Evolutionary conservation across 352 stramenopile genomes (phyloP), one percentile per base, ranked within the genome.

Genomic region (Globisporangium emineosum): DNA sequence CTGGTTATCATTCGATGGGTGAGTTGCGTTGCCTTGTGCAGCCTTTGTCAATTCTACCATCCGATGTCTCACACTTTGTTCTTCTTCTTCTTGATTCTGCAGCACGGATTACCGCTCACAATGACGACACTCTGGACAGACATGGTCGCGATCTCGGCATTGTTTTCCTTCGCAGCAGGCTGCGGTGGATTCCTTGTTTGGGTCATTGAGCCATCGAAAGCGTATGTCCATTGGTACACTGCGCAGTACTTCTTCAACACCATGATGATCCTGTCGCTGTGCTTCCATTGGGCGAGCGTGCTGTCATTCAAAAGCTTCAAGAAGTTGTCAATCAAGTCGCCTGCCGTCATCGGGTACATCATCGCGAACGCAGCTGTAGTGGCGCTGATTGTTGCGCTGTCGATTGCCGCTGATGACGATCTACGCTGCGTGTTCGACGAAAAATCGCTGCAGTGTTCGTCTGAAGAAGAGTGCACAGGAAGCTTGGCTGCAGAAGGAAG

Each of bases 221-320:
- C 83, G 5, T 96, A 90, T 42, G 83, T 94, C 29, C 87, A 93
- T 59, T 91, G 86, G 79, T 91, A 89, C 62, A 86, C 85, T 23
- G 82, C 81, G 8, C 87, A 96, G 73, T 96, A 93, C 59, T 93
- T 93, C 63, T 96, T 96, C 72, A 93, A 90, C 66, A 87, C 79
- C 7, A 76, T 89, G 21, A 96, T 94, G 85, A 88, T 96, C 65
- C 52, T 96, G 62, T 90, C 87, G 64, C 56, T 96, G n/a, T 94
- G 87, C 58, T 96, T 96, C 60, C 87, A 96, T 63, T 96, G 80
- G 83, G 80, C 84, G 5, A 89, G 81, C 37, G 87, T 95, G 12
- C 68, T 96, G 15, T 88, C 85, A 13, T 91, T 94, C 69, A 90
- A 92, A 70, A 85, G 79, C 42, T 96, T 96, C 63, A 93, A 93